Conservation (phyloP, 2,329 filamentous ascomycete species). For the Fusarium nisikadoi region DNA sequence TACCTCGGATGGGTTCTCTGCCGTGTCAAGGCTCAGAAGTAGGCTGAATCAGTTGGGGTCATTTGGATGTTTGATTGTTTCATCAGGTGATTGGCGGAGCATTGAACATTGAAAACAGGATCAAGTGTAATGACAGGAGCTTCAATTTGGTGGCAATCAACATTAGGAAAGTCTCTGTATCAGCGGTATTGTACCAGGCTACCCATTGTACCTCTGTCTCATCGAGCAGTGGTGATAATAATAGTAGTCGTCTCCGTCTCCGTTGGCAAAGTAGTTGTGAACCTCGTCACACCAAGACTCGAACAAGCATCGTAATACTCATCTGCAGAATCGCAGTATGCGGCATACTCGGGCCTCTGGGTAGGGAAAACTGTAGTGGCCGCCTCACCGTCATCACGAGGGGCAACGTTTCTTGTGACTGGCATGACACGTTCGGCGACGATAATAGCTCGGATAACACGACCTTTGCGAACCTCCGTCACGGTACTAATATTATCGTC, state of each 20-base stretch:
- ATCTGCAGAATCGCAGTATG: not conserved
- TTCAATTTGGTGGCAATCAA: not conserved
- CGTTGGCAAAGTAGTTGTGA: not conserved
- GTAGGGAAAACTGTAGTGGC: not conserved
- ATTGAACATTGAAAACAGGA: not conserved
- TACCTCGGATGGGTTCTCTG: constrained; percentile 32
- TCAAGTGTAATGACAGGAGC: not conserved
- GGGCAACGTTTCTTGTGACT: not conserved
- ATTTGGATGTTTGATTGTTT: fast-evolving
- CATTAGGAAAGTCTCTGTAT: fast-evolving
- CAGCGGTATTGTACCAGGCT: fast-evolving
- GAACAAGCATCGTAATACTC: not conserved
- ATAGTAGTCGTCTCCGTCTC: not conserved
- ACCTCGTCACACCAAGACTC: not conserved
- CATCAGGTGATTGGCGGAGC: not conserved
- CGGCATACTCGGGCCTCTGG: not conserved
- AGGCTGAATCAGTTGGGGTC: not conserved
- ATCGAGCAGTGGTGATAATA: too few relatives aligned
- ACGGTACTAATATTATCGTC: not conserved
- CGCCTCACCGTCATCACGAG: not conserved
- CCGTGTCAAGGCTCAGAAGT: constrained; percentile 14
- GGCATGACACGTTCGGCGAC: not conserved
- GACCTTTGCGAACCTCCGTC: not conserved
- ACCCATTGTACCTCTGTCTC: not conserved
- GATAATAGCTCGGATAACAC: too few relatives aligned